Evolutionary conservation across 208 protist species (phyloP).

Genomic region (Leishmania tarentolae): DNA sequence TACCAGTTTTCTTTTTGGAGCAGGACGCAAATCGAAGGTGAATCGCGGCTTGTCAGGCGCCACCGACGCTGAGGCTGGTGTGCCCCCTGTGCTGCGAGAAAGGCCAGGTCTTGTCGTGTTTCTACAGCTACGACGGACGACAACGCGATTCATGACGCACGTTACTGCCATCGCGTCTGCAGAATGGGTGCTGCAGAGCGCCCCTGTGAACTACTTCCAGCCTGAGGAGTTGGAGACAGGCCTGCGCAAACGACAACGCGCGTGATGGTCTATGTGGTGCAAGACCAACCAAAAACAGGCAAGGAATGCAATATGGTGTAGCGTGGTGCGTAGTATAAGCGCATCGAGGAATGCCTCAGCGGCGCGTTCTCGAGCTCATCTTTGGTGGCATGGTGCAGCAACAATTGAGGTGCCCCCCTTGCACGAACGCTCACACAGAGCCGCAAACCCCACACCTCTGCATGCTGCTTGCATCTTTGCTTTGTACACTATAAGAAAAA

Average conservation of each 20-base stretch:
- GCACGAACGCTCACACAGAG: not conserved
- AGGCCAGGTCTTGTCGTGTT: constrained; percentile 82
- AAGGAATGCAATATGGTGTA: not conserved
- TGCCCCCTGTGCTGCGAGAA: constrained; percentile 41
- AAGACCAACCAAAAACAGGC: no score
- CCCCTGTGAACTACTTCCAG: constrained; percentile 86
- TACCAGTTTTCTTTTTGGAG: constrained; percentile 73
- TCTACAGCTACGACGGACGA: constrained; percentile 82
- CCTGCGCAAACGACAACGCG: constrained; percentile 63
- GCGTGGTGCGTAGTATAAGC: not conserved
- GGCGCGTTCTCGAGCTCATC: not conserved
- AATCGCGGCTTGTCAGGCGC: not conserved
- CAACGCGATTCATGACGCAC: constrained; percentile 89
- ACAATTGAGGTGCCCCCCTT: not conserved
- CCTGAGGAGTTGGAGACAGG: constrained; percentile 74
- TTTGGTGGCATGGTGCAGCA: not conserved
- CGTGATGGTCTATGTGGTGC: not conserved
- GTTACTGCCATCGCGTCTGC: constrained; percentile 69
- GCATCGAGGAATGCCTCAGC: not conserved
- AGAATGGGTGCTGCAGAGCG: constrained; percentile 66
- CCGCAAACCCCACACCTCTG: not conserved
- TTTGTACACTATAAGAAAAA: not conserved
- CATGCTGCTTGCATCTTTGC: not conserved
- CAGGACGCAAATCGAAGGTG: constrained; percentile 31
- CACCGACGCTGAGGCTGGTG: not conserved